Percentiles rank a stretch among this genome's conserved stretches.
phyloP scores from a whole-genome alignment of 805 yeast genomes.

The Yarrowia divulgata region DNA sequence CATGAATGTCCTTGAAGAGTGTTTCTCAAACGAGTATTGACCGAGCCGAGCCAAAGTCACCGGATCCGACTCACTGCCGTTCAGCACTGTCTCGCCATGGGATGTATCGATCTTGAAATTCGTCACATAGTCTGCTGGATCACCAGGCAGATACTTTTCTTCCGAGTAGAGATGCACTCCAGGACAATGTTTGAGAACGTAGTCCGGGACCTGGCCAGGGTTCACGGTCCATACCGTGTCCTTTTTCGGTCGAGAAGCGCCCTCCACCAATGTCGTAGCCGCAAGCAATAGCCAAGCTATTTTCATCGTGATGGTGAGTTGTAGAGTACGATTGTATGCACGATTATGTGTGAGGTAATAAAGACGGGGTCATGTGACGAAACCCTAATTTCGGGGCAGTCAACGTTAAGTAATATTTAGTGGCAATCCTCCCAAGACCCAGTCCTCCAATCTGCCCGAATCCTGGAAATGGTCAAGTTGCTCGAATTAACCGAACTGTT shows the following conservation, averaged over 20 bases:
- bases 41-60: constrained; percentile 45
- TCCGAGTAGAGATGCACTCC: constrained; percentile 86
- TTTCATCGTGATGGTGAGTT: background rate
- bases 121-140: constrained; percentile 69
- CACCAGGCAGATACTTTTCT: constrained; percentile 85
- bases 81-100: constrained; percentile 48
- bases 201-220: constrained; percentile 46
- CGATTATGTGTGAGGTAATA: constrained; percentile 29
- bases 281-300: background rate
- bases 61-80: constrained; percentile 28
- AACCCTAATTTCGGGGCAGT: no score
- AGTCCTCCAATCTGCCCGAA: no score
- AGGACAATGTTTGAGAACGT: constrained; percentile 58
- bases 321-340: constrained; percentile 15
- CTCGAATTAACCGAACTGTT: no score
- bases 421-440: no score
- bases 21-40: constrained; percentile 37
- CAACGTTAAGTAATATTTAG: no score
- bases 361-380: constrained; percentile 3
- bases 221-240: constrained; percentile 8
- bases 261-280: background rate
- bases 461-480: no score
- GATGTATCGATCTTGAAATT: constrained; percentile 62
- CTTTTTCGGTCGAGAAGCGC: background rate
- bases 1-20: constrained; percentile 58